Evolutionary conservation across 1,284 basidiomycete species (phyloP).

Genomic region (Stereum hirsutum): DNA sequence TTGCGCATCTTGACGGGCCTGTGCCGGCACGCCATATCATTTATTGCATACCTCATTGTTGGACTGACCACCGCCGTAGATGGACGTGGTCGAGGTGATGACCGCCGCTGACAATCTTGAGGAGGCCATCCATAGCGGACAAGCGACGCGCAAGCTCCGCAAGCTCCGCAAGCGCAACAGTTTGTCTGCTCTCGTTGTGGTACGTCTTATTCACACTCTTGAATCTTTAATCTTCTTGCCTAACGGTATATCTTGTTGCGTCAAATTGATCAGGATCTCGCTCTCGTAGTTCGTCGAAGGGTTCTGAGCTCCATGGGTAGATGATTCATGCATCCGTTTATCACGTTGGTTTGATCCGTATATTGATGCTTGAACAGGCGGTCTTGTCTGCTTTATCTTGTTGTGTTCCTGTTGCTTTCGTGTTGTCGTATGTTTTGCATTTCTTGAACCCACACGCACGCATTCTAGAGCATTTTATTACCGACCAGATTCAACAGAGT

Average conservation of each 20-base stretch:
- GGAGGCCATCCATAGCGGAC: not conserved
- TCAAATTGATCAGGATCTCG: not conserved
- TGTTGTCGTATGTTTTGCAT: too few species aligned
- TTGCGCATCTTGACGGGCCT: not conserved
- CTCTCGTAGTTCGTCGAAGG: not conserved
- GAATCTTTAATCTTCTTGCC: not conserved
- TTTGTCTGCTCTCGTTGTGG: not conserved
- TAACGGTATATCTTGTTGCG: too few species aligned
- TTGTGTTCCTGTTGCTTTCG: too few species aligned
- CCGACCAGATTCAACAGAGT: too few species aligned
- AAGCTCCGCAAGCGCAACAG: not conserved
- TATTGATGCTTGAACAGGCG: too few species aligned
- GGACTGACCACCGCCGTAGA: not conserved
- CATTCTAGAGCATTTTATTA: too few species aligned
- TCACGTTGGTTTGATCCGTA: too few species aligned
- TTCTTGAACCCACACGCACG: too few species aligned
- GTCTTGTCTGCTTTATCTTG: too few species aligned
- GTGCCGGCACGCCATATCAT: not conserved
- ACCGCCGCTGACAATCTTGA: not conserved
- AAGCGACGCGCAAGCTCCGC: too few species aligned
- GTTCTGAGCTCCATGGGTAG: not conserved
- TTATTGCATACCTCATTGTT: not conserved
- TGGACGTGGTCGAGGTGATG: constrained; percentile 2
- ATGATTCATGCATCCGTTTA: too few species aligned
- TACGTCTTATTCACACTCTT: not conserved